Percentiles rank a stretch among this genome's conserved stretches.
Conservation (phyloP, 2,329 filamentous ascomycete genomes). For the Trichoderma citrinoviride region DNA sequence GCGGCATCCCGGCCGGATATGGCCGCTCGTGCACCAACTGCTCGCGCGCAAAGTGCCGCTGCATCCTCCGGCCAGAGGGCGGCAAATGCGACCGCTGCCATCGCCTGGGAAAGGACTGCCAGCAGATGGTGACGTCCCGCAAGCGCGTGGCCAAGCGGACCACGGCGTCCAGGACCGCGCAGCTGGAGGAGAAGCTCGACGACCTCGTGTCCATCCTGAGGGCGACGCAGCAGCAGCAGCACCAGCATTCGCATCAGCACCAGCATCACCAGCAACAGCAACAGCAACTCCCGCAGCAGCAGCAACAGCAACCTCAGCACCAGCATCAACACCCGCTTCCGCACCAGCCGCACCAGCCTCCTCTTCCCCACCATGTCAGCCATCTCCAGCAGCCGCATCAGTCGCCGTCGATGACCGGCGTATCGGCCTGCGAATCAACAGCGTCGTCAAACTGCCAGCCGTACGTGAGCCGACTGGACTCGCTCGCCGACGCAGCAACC, state of each 20-base stretch:
- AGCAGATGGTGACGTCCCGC: constrained; percentile 43
- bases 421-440: neutral
- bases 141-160: constrained; percentile 38
- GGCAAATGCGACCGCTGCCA: constrained; percentile 42
- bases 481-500: constrained; percentile 38
- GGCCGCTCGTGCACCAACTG: constrained; percentile 48
- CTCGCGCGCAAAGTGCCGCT: constrained; percentile 49
- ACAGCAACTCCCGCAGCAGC: neutral
- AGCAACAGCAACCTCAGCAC: neutral
- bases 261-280: neutral
- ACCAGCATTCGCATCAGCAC: constrained; percentile 12
- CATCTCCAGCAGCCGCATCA: constrained; percentile 7
- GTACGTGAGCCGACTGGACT: constrained; percentile 36
- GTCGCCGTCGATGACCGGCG: constrained; percentile 16
- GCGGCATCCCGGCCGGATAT: constrained; percentile 39
- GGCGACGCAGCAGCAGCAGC: constrained; percentile 30
- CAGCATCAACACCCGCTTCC: neutral
- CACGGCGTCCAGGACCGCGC: constrained; percentile 40
- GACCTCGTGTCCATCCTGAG: constrained; percentile 47
- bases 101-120: constrained; percentile 48
- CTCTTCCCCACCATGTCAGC: constrained; percentile 15
- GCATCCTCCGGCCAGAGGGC: constrained; percentile 40
- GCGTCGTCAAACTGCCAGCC: constrained; percentile 12
- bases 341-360: constrained; percentile 16
- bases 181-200: constrained; percentile 51